Conservation (phyloP, 2,329 filamentous ascomycete species). For the Penicillium aurantiogriseum region DNA sequence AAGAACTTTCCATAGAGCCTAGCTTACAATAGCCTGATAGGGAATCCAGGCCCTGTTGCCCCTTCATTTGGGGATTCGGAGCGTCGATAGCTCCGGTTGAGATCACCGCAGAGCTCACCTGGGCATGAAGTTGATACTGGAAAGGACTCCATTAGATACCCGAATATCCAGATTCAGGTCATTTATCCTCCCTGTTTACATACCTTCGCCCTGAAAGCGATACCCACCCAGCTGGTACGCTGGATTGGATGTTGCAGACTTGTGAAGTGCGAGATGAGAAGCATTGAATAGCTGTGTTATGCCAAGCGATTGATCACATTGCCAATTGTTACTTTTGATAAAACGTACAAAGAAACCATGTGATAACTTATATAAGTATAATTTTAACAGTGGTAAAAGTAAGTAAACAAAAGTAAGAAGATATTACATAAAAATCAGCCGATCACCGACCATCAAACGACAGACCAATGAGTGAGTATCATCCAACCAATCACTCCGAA, state of each 20-base stretch:
- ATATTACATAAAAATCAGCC: slow-evolving; percentile 10
- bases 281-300: too few relatives aligned
- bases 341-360: not conserved
- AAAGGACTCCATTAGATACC: too few relatives aligned
- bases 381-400: not conserved
- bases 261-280: too few relatives aligned
- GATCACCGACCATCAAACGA: slow-evolving; percentile 2
- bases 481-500: slow-evolving; percentile 15
- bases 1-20: too few relatives aligned
- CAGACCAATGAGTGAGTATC: slow-evolving; percentile 8
- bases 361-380: not conserved
- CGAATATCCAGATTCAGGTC: too few relatives aligned
- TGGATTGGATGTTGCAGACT: too few relatives aligned
- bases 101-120: too few relatives aligned
- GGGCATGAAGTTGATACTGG: not conserved
- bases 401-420: slow-evolving; percentile 11
- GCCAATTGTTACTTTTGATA: not conserved
- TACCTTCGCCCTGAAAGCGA: not conserved
- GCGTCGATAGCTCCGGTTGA: too few relatives aligned
- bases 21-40: too few relatives aligned
- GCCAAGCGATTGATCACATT: too few relatives aligned
- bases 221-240: not conserved
- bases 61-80: not conserved
- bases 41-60: not conserved
- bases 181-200: not conserved